phyloP scores from a whole-genome alignment of 1,284 basidiomycete species.

The Malassezia furfur region DNA sequence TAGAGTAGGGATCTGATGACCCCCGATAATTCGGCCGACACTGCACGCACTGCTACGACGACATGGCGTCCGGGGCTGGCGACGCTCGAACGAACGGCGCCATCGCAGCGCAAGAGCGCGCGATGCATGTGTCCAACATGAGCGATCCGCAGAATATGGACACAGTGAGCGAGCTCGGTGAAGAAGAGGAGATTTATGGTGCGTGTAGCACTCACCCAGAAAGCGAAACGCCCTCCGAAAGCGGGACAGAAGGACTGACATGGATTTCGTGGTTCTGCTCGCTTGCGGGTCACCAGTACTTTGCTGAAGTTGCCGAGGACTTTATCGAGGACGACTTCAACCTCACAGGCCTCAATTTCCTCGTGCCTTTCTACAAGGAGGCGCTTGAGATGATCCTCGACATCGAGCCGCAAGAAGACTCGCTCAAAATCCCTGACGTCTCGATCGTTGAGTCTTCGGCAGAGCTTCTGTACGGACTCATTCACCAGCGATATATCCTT shows the following conservation, averaged over 20 bases:
- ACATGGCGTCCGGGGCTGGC: neutral
- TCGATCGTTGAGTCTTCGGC: slow-evolving; percentile 96
- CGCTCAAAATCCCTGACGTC: slow-evolving; percentile 68
- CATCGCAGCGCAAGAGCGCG: neutral
- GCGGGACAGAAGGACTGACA: slow-evolving; percentile 55
- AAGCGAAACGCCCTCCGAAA: slow-evolving; percentile 38
- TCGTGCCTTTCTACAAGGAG: slow-evolving; percentile 98
- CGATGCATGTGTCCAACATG: neutral
- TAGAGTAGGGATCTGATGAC: neutral
- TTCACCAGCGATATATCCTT: slow-evolving; percentile 93
- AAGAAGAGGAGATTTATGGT: slow-evolving; percentile 17
- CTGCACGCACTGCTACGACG: neutral
- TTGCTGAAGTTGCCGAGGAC: slow-evolving; percentile 74
- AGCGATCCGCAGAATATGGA: neutral
- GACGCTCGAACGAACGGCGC: neutral
- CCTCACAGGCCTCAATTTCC: slow-evolving; percentile 82
- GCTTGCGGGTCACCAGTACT: slow-evolving; percentile 96
- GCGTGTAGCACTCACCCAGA: slow-evolving; percentile 10
- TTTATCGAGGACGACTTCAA: slow-evolving; percentile 99
- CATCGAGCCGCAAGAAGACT: slow-evolving; percentile 93
- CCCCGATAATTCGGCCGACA: neutral
- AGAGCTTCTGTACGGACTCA: slow-evolving; percentile 90
- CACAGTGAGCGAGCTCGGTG: slow-evolving; percentile 10
- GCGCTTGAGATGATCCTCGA: slow-evolving; percentile 99
- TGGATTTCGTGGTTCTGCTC: slow-evolving; percentile 99